These are phyloP conservation scores for Solanum etuberosum DNA, from an alignment of 257 asterid species.

Conservation along the genomic window DNA sequence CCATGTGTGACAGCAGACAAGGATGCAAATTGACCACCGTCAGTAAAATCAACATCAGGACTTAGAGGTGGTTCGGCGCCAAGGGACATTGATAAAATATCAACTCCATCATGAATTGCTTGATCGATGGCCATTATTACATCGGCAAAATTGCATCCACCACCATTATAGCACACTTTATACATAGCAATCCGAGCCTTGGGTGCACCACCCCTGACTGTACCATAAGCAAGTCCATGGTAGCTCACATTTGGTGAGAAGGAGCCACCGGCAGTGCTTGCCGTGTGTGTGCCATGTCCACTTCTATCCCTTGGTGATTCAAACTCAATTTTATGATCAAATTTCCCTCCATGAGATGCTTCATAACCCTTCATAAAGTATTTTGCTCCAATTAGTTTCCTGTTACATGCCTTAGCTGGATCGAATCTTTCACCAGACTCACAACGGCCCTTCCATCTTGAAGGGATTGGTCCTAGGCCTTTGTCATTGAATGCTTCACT, in stretches of 20 bases:
- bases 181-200: constrained; percentile 28
- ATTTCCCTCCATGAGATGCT: background rate
- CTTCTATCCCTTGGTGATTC: constrained; percentile 15
- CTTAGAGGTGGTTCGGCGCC: background rate
- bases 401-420: constrained; percentile 17
- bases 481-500: constrained; percentile 15
- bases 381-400: constrained; percentile 36
- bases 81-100: constrained; percentile 21
- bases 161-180: constrained; percentile 5
- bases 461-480: constrained; percentile 31
- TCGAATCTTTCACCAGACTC: constrained; percentile 8
- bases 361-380: constrained; percentile 10
- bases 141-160: background rate
- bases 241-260: constrained; percentile 4
- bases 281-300: constrained; percentile 24
- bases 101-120: constrained; percentile 37
- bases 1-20: constrained; percentile 26
- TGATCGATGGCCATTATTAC: constrained; percentile 23
- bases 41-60: constrained; percentile 4
- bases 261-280: constrained; percentile 17
- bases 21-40: constrained; percentile 9
- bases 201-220: constrained; percentile 30
- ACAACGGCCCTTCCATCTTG: constrained; percentile 31
- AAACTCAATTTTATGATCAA: background rate
- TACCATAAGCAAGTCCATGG: constrained; percentile 19